Evolutionary conservation across 441 rosid genomes (phyloP).

Genomic region (Adansonia madagascariensis): DNA sequence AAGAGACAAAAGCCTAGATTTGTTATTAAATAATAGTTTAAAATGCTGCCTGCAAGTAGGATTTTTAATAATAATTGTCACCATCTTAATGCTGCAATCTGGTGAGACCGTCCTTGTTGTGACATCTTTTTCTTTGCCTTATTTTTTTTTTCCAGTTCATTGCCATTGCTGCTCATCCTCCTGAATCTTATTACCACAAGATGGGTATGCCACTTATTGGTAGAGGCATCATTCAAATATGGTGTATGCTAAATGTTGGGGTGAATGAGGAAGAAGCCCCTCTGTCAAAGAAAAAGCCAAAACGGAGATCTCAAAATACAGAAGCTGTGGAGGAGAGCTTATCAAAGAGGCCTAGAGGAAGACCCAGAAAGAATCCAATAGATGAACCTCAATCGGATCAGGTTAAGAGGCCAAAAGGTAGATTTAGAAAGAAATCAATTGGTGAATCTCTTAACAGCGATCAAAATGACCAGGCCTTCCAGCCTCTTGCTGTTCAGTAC

Average conservation of each 20-base stretch:
- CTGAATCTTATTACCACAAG: constrained; percentile 78
- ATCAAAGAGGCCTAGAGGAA: constrained; percentile 53
- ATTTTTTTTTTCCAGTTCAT: constrained; percentile 54
- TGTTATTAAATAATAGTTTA: constrained; percentile 11
- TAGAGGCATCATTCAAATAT: constrained; percentile 88
- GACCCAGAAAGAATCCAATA: constrained; percentile 55
- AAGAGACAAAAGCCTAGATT: constrained; percentile 10
- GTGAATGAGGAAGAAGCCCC: constrained; percentile 37
- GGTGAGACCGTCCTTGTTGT: constrained; percentile 2
- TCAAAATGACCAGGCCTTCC: constrained; percentile 41
- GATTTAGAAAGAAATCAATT: constrained; percentile 50
- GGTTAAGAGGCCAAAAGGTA: constrained; percentile 50
- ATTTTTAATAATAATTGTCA: neutral
- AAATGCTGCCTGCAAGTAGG: neutral
- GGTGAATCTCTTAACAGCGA: constrained; percentile 38
- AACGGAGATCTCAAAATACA: constrained; percentile 28
- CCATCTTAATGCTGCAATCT: neutral
- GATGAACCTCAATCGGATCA: constrained; percentile 35
- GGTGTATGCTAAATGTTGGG: constrained; percentile 65
- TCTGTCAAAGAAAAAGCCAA: constrained; percentile 37
- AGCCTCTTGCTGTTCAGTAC: constrained; percentile 50
- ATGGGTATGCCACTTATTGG: constrained; percentile 76
- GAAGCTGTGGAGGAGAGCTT: constrained; percentile 35
- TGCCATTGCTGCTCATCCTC: constrained; percentile 91
- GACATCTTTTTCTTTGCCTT: constrained; percentile 3